Evolutionary conservation across 2,329 filamentous ascomycete genomes (phyloP), one percentile per base, ranked within the genome.

Genomic region (Colletotrichum ledebouriae): DNA sequence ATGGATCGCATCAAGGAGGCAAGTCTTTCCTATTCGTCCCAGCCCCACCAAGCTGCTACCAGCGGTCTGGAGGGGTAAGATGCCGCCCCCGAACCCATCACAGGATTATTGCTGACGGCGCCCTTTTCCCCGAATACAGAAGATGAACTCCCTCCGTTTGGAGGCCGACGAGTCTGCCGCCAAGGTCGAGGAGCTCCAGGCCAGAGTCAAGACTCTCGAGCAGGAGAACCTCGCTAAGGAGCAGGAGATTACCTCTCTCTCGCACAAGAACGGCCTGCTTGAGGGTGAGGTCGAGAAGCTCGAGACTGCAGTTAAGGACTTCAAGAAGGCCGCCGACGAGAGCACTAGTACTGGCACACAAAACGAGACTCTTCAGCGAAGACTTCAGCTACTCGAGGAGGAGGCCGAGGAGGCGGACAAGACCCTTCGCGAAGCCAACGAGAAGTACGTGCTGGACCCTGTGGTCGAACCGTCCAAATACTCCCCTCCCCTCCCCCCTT

Each of bases 361-460:
- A 83, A 96, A 95, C 82, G 96, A 99, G 85, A 89, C 91, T 76
- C 87, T 99, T 74, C 92, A 94, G 85, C 89, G 96, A 83, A 93
- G 94, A 85, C 87, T 98, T 79, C 94, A 98, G 86, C 87, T 99
- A 74, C 90, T 99, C 75, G 96, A 99, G 86, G 95, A 98, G 84
- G 96, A 99, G 86, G 94, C 94, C 75, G 96, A 99, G 85, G 90
- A 95, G 81, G 94, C 94, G 75, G 96, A 98, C 84, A 96, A 94
- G 90, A 97, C 93, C 73, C 87, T 98, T 79, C 92, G 95, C 79
- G 96, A 98, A 86, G 92, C 94, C 78, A 98, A 97, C 84, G 96
- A 99, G 85, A 98, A 98, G 96, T 99, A 90, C 78, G 93, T 85
- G 59, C 57, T 47, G 44, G 44, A 22, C 47, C 56, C 44, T 61